phyloP scores from a whole-genome alignment of 202 grass and related monocot genomes.

The Carex arenaria region DNA sequence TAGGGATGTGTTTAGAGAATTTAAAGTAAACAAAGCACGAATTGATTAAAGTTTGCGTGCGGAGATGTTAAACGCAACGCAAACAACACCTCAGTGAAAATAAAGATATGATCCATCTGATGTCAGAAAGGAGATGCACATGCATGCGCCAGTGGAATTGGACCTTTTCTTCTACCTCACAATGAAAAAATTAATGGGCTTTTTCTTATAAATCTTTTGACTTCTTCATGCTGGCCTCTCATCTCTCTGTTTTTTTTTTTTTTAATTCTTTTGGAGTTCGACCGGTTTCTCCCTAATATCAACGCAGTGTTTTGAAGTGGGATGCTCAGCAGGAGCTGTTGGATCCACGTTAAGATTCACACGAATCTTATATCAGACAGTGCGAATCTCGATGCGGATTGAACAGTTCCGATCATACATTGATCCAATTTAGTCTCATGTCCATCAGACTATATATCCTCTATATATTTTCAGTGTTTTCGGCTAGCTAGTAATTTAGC shows the following conservation, averaged over 20 bases:
- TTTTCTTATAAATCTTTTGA: not conserved
- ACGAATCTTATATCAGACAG: too few relatives aligned
- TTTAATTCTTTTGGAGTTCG: not conserved
- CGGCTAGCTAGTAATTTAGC: not conserved
- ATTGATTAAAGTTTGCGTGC: slow-evolving; percentile 5
- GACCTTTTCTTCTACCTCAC: not conserved
- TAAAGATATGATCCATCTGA: not conserved
- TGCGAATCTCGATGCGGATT: too few relatives aligned
- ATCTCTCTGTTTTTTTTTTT: not conserved
- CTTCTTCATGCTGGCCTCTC: not conserved
- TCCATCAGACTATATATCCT: too few relatives aligned
- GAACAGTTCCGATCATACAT: too few relatives aligned
- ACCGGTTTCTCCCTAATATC: not conserved
- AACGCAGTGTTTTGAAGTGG: not conserved
- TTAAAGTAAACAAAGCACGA: not conserved
- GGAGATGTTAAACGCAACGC: not conserved
- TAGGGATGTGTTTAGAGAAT: not conserved
- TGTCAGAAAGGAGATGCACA: not conserved
- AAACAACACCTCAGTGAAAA: not conserved
- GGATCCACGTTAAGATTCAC: too few relatives aligned
- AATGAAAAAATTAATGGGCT: not conserved
- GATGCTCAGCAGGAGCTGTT: too few relatives aligned
- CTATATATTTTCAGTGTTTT: too few relatives aligned
- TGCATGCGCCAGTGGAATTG: not conserved
- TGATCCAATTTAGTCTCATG: too few relatives aligned